These are phyloP conservation scores for Verticillium alfalfae DNA, from an alignment of 2,329 filamentous ascomycete species.

Conservation along the genomic window DNA sequence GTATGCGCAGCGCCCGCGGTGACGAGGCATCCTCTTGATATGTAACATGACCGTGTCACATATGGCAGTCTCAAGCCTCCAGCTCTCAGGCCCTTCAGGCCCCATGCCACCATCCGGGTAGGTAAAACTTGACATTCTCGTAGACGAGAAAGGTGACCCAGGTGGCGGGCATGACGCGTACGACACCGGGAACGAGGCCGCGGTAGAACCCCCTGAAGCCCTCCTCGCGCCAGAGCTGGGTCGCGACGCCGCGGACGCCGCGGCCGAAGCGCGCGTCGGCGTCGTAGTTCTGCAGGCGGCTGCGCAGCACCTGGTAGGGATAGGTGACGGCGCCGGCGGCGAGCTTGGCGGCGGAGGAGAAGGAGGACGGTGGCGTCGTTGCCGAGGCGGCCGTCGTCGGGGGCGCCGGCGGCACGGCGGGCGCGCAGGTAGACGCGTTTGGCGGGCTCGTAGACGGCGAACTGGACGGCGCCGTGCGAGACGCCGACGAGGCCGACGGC, in stretches of 20 bases:
- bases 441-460: constrained; percentile 82
- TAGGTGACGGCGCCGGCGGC: constrained; percentile 88
- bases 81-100: not conserved
- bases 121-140: constrained; percentile 79
- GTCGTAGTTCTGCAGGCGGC: constrained; percentile 83
- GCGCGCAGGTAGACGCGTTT: constrained; percentile 51
- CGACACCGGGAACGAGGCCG: constrained; percentile 80
- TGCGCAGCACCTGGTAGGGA: constrained; percentile 88
- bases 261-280: constrained; percentile 69
- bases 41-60: no score
- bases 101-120: constrained; percentile 33
- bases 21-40: no score
- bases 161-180: constrained; percentile 87
- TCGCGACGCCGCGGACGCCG: constrained; percentile 63
- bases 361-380: constrained; percentile 77
- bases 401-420: constrained; percentile 16
- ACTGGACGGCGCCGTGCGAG: constrained; percentile 89
- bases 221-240: constrained; percentile 72
- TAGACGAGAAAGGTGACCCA: constrained; percentile 97
- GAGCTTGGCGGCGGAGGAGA: constrained; percentile 75
- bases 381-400: constrained; percentile 36
- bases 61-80: no score
- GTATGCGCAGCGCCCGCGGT: no score
- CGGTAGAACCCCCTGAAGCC: constrained; percentile 84
- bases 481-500: constrained; percentile 80